Evolutionary conservation across 176 grass and related monocot species (phyloP), one percentile per base, ranked within the genome.

Genomic region (Oryza officinalis): DNA sequence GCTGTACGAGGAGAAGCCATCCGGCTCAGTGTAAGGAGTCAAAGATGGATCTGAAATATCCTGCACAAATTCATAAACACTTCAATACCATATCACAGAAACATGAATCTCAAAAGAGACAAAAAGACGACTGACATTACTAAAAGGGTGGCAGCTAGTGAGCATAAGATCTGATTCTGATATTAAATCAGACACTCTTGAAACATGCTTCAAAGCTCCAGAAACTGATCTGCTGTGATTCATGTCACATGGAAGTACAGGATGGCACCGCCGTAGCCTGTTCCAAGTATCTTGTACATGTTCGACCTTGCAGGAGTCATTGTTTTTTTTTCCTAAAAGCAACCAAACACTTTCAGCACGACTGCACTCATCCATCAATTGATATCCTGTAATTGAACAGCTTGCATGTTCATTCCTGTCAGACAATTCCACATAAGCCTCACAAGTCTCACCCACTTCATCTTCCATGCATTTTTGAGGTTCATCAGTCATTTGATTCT

Each of bases 361-460:
- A 77, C 96, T 98, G 57, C 96, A 93, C 72, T 98, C 96, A 81
- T 98, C 96, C 96, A 98, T 92, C 68, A 91, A 80, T 64, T 83
- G 88, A 86, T 81, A 92, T 68, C 89, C 83, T 76, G 84, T 75
- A 46, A 78, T 44, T 84, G 86, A 86, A 79, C 72, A 87, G 86
- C 83, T 81, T 76, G 85, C 76, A 54, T 67, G 84, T 64, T 87
- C 89, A 80, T 89, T 85, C 57, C 80, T 72, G 28, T 45, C 13
- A 63, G 81, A 72, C 15, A 63, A 91, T 84, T 85, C 89, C 15
- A 73, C 32, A 85, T 87, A 88, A 43, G 60, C 78, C 44, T 94
- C 92, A 83, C 84, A 69, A 43, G 89, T 81, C 67, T 84, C 81
- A 23, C 81, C 84, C 87, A 84, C 74, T 71, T 80, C 76, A 74